Percentiles rank a stretch among this genome's conserved stretches.
Conservation (phyloP, 352 stramenopile species). For the Globisporangium spinosum region DNA sequence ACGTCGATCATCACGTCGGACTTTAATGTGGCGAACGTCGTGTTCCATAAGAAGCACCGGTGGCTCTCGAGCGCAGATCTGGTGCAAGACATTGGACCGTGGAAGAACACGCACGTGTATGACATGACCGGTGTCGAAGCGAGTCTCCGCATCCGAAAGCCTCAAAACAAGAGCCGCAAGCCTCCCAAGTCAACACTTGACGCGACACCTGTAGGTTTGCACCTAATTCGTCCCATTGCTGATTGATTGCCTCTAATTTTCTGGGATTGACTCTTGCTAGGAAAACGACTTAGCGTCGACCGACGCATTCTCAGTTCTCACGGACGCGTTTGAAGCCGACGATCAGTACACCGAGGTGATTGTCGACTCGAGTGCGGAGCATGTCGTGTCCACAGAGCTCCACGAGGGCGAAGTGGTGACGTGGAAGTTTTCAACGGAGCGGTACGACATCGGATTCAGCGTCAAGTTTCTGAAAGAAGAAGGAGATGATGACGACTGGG, state of each 20-base stretch:
- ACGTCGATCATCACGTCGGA: slow-evolving; percentile 54
- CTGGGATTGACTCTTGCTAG: not conserved
- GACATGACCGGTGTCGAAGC: slow-evolving; percentile 52
- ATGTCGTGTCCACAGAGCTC: slow-evolving; percentile 52
- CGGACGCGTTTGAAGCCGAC: slow-evolving; percentile 16
- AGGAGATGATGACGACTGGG: slow-evolving; percentile 27
- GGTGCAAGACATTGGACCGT: slow-evolving; percentile 44
- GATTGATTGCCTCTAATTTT: not conserved
- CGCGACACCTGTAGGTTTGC: not conserved
- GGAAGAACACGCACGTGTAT: slow-evolving; percentile 46
- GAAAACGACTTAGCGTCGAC: slow-evolving; percentile 12
- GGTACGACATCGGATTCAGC: slow-evolving; percentile 52
- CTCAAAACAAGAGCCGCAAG: slow-evolving; percentile 42
- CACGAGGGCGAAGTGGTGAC: slow-evolving; percentile 32
- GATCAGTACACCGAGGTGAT: slow-evolving; percentile 29
- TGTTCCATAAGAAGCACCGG: slow-evolving; percentile 40
- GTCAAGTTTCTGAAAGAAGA: slow-evolving; percentile 43
- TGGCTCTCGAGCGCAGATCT: slow-evolving; percentile 45
- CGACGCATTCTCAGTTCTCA: slow-evolving; percentile 36
- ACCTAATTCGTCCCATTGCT: no score
- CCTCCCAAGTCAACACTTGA: slow-evolving; percentile 14
- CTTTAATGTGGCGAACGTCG: slow-evolving; percentile 36
- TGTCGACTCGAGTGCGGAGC: slow-evolving; percentile 36
- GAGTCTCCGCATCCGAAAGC: slow-evolving; percentile 35
- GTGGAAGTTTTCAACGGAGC: slow-evolving; percentile 52